Evolutionary conservation across 2,329 filamentous ascomycete genomes (phyloP).

Genomic region (Sclerotinia spermophila): DNA sequence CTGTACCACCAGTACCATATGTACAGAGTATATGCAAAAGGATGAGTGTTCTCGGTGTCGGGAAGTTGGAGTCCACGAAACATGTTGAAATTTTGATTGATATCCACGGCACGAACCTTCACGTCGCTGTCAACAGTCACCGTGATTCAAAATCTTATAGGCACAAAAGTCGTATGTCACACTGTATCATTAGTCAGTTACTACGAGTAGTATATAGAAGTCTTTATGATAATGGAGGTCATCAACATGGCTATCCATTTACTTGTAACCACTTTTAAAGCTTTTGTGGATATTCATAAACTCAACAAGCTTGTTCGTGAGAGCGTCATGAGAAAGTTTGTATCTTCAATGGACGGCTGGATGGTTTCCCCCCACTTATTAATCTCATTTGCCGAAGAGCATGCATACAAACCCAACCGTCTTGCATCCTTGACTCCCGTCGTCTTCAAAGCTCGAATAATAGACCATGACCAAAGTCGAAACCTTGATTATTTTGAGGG

Average conservation of each 20-base stretch:
- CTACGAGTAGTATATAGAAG: too few relatives aligned
- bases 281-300: not conserved
- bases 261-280: not conserved
- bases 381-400: constrained; percentile 14
- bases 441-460: constrained; percentile 6
- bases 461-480: not conserved
- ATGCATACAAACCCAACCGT: constrained; percentile 13
- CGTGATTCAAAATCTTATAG: not conserved
- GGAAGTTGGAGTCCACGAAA: not conserved
- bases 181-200: not conserved
- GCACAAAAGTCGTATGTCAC: not conserved
- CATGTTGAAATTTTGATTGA: not conserved
- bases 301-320: constrained; percentile 8
- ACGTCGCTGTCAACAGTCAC: not conserved
- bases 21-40: not conserved
- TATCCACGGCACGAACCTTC: not conserved
- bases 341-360: not conserved
- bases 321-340: constrained; percentile 1
- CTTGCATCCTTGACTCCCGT: constrained; percentile 6
- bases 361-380: not conserved
- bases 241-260: not conserved
- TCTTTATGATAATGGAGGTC: not conserved
- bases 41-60: not conserved
- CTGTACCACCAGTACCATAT: too few relatives aligned
- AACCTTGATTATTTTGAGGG: not conserved